phyloP scores from a whole-genome alignment of 495 filamentous ascomycete species.

The Acidomyces sp. region DNA sequence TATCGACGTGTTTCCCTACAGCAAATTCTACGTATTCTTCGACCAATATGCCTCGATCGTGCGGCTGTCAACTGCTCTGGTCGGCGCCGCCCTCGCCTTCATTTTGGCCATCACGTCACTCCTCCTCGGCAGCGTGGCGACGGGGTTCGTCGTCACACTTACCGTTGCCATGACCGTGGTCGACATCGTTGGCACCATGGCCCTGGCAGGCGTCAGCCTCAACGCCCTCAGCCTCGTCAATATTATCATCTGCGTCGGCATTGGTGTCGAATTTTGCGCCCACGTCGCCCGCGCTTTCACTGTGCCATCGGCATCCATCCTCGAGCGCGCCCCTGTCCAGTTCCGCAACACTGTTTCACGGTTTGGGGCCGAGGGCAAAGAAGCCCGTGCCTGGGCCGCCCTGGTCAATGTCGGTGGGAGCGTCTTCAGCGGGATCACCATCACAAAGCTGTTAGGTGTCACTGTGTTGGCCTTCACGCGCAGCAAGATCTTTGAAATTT shows the following conservation, averaged over 20 bases:
- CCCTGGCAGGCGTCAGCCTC: slow-evolving; percentile 71
- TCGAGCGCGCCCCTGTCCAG: slow-evolving; percentile 54
- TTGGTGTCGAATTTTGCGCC: slow-evolving; percentile 92
- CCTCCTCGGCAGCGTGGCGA: slow-evolving; percentile 72
- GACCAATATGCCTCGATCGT: slow-evolving; percentile 89
- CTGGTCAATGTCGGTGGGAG: slow-evolving; percentile 85
- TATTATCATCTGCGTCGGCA: slow-evolving; percentile 89
- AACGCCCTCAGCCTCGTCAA: slow-evolving; percentile 97
- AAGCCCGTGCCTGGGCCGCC: slow-evolving; percentile 80
- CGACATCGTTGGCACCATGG: slow-evolving; percentile 94
- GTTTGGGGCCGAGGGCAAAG: slow-evolving; percentile 50
- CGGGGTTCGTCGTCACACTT: slow-evolving; percentile 64
- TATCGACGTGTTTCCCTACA: slow-evolving; percentile 83
- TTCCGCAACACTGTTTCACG: slow-evolving; percentile 24
- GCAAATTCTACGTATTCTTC: slow-evolving; percentile 96
- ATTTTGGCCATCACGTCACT: slow-evolving; percentile 65
- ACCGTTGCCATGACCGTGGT: slow-evolving; percentile 86
- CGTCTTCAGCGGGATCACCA: slow-evolving; percentile 89
- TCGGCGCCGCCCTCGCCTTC: slow-evolving; percentile 69
- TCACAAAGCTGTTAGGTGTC: slow-evolving; percentile 90
- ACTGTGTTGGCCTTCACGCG: slow-evolving; percentile 84
- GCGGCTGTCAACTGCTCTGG: slow-evolving; percentile 57
- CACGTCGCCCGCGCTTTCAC: slow-evolving; percentile 93
- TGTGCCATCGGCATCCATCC: slow-evolving; percentile 66
- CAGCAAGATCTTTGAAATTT: slow-evolving; percentile 98